Base-by-base conservation (phyloP, 495 filamentous ascomycete genomes). In the Daldinia childiae region DNA sequence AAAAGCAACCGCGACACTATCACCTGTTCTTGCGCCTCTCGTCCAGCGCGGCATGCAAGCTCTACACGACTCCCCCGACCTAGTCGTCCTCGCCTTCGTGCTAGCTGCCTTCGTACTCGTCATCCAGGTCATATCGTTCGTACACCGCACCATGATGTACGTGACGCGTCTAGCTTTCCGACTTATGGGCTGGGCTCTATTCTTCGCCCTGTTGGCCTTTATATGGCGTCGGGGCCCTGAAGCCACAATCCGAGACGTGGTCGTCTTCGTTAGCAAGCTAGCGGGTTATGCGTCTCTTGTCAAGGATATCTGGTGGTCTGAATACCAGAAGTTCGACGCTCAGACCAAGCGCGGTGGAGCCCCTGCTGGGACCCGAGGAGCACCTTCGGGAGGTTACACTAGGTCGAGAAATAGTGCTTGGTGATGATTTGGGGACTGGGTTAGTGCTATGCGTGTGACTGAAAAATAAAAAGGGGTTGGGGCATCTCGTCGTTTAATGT, bases 81-180 rank as follows among this genome's bases (percentile, higher is more conserved):
- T 92, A 56, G 87, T 90, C 17, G 79, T 91, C 62, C 74, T 89
- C 5, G 76, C 86, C 38, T 79, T 91, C 14, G 70, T 87, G 1
- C 62, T 89, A 15, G 70, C 69, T 43, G 66, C 87, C 48, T 72
- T 94, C 34, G 74, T 92, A 65, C 56, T 93, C 54, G 86, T 86
- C 17, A 78, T 94, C 66, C 87, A 90, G 74, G 73, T 93, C 59
- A 79, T 95, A n/a, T 80, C 88, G 74, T 88, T 89, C 76, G 78
- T 90, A 27, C 87, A 87, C 54, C 85, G 91, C 38, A 78, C 92
- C 2, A 79, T 96, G 59, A 82, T 93, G 75, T 95, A 87, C 77
- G 93, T 92, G 88, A 84, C 92, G n/a, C 75, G 82, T 43, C 74
- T 95, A 52, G 83, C 81, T 6, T 74, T 91, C 62, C 76, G 84